Percentiles rank a stretch among this genome's conserved stretches.
phyloP scores from a whole-genome alignment of 768 basidiomycete genomes.

The Naganishia randhawae region DNA sequence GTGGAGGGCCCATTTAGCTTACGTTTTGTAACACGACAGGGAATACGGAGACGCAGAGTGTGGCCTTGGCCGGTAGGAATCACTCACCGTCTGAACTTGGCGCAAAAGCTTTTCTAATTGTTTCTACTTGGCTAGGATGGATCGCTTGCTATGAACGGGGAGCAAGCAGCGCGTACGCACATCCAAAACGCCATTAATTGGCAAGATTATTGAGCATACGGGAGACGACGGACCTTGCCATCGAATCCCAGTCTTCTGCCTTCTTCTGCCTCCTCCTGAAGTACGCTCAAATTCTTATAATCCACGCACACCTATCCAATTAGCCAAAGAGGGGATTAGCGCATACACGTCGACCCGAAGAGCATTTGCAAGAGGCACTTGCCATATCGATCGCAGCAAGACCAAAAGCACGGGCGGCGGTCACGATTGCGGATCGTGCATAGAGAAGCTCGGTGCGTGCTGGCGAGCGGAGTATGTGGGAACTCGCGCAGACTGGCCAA shows the following conservation, averaged over 20 bases:
- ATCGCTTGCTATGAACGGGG: conserved; percentile 72
- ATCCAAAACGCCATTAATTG: background rate
- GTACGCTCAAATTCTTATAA: conserved; percentile 67
- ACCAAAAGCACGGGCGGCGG: conserved; percentile 75
- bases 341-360: background rate
- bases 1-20: background rate
- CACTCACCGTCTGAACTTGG: conserved; percentile 67
- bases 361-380: conserved; percentile 13
- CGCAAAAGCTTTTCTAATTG: conserved; percentile 73
- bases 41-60: no score
- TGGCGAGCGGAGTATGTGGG: conserved; percentile 70
- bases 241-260: conserved; percentile 78
- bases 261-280: conserved; percentile 72
- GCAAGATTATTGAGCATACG: background rate
- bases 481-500: conserved; percentile 81
- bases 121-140: conserved; percentile 76
- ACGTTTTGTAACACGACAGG: conserved; percentile 6
- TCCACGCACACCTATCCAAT: conserved; percentile 71
- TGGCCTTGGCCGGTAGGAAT: no score
- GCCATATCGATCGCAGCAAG: conserved; percentile 90
- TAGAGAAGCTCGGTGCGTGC: conserved; percentile 74
- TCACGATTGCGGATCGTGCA: conserved; percentile 75
- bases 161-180: background rate
- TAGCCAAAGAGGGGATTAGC: conserved; percentile 9
- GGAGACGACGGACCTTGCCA: conserved; percentile 64